phyloP scores from a whole-genome alignment of 2,329 filamentous ascomycete species.

The Nigrospora osmanthi region DNA sequence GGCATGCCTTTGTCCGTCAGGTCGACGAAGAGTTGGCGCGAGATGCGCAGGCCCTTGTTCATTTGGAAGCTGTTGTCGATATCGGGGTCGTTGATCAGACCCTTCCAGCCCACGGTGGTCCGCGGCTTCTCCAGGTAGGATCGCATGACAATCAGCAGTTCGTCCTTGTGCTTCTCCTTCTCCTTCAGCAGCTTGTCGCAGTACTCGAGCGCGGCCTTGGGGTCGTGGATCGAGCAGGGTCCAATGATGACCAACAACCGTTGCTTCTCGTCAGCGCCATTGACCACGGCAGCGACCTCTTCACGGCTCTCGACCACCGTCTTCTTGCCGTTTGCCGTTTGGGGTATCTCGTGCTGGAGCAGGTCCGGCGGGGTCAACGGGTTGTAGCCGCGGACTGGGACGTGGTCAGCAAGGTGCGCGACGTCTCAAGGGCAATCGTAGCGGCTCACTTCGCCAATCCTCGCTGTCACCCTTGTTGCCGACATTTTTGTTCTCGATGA shows the following conservation, averaged over 20 bases:
- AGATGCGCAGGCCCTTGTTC: slow-evolving; percentile 87
- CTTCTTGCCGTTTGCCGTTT: slow-evolving; percentile 46
- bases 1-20: slow-evolving; percentile 90
- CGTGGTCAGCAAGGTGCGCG: background rate
- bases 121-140: slow-evolving; percentile 98
- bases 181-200: slow-evolving; percentile 74
- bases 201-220: slow-evolving; percentile 83
- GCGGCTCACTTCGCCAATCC: slow-evolving; percentile 71
- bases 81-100: slow-evolving; percentile 95
- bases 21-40: slow-evolving; percentile 87
- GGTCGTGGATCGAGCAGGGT: slow-evolving; percentile 96
- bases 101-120: slow-evolving; percentile 98
- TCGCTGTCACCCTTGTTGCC: slow-evolving; percentile 68
- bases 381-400: slow-evolving; percentile 76
- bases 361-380: slow-evolving; percentile 88
- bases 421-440: slow-evolving; percentile 12
- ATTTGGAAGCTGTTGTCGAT: slow-evolving; percentile 99
- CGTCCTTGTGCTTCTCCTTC: slow-evolving; percentile 81
- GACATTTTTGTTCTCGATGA: slow-evolving; percentile 71
- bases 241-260: slow-evolving; percentile 72
- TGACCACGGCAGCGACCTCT: slow-evolving; percentile 62
- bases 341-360: slow-evolving; percentile 84
- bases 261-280: slow-evolving; percentile 53
- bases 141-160: slow-evolving; percentile 93
- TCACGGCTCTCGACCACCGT: slow-evolving; percentile 56